Evolutionary conservation across 2,329 filamentous ascomycete species (phyloP).

Genomic region (Trichoderma afroharzianum): DNA sequence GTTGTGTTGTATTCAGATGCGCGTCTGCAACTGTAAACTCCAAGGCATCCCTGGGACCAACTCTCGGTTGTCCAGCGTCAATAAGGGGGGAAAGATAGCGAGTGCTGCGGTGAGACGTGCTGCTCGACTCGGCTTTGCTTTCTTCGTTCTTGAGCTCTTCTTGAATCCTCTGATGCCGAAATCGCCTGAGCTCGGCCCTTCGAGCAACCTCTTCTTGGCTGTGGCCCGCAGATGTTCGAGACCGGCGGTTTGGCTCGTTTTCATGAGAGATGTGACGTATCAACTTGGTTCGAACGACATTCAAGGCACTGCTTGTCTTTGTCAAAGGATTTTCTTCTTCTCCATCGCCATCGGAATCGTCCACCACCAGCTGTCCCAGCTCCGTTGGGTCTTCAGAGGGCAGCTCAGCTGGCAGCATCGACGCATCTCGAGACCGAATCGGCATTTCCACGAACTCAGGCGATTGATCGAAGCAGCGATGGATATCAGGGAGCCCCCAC

Average conservation of each 20-base stretch:
- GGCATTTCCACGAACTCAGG: background rate
- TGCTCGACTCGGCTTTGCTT: slow-evolving; percentile 33
- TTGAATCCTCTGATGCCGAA: slow-evolving; percentile 56
- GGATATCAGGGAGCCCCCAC: background rate
- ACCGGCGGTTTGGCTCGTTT: slow-evolving; percentile 37
- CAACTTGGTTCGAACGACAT: slow-evolving; percentile 43
- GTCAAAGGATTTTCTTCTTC: slow-evolving; percentile 24
- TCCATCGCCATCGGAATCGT: slow-evolving; percentile 42
- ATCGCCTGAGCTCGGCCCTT: slow-evolving; percentile 52
- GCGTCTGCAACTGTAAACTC: slow-evolving; percentile 36
- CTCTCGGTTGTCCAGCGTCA: slow-evolving; percentile 30
- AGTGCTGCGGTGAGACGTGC: slow-evolving; percentile 26
- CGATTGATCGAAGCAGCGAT: background rate
- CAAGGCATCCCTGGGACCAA: slow-evolving; percentile 47
- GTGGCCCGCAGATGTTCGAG: slow-evolving; percentile 41
- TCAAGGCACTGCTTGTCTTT: slow-evolving; percentile 40
- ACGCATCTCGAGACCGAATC: background rate
- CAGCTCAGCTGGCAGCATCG: background rate
- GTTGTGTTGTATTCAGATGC: background rate
- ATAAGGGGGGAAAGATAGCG: slow-evolving; percentile 26
- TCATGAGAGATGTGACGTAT: slow-evolving; percentile 46
- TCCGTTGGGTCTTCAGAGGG: slow-evolving; percentile 24
- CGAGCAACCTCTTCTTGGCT: slow-evolving; percentile 53
- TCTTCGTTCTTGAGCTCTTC: slow-evolving; percentile 52
- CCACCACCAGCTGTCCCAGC: slow-evolving; percentile 32